Percentiles rank a stretch among this genome's conserved stretches.
Evolutionary conservation across 2,329 filamentous ascomycete genomes (phyloP).

Genomic region (Fusarium veterinarium): DNA sequence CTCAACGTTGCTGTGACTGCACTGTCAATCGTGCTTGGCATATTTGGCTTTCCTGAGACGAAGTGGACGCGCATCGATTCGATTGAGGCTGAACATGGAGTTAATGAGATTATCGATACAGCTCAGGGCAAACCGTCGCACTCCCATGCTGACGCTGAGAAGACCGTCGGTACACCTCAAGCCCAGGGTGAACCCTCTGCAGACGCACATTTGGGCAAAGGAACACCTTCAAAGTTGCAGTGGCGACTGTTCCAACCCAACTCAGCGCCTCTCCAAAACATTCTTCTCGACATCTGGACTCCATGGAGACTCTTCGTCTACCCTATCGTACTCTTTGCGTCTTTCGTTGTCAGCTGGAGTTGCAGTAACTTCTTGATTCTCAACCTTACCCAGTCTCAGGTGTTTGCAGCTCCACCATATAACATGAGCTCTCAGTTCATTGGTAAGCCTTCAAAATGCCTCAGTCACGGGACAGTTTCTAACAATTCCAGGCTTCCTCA

Average conservation of each 20-base stretch:
- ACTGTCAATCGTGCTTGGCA: background rate
- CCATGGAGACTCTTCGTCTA: constrained; percentile 1
- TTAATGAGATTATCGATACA: background rate
- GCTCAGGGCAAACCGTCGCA: background rate
- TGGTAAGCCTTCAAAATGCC: no score
- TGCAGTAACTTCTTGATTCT: constrained; percentile 16
- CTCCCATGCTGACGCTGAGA: background rate
- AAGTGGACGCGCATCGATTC: background rate
- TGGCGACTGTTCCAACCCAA: background rate
- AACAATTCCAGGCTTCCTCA: no score
- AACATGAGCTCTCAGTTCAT: constrained; percentile 10
- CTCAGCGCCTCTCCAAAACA: background rate
- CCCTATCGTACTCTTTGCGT: constrained; percentile 1
- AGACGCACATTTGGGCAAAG: background rate
- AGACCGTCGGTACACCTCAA: background rate
- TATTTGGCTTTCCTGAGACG: constrained; percentile 6
- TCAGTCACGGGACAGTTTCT: no score
- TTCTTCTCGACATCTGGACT: background rate
- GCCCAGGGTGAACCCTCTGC: background rate
- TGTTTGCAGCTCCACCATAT: background rate
- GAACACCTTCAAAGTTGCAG: background rate
- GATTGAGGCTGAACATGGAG: background rate
- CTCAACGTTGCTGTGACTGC: background rate
- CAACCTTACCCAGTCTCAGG: constrained; percentile 3
- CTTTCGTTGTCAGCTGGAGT: constrained; percentile 13